phyloP scores from a whole-genome alignment of 2,329 filamentous ascomycete genomes.

The Xylaria polymorpha region DNA sequence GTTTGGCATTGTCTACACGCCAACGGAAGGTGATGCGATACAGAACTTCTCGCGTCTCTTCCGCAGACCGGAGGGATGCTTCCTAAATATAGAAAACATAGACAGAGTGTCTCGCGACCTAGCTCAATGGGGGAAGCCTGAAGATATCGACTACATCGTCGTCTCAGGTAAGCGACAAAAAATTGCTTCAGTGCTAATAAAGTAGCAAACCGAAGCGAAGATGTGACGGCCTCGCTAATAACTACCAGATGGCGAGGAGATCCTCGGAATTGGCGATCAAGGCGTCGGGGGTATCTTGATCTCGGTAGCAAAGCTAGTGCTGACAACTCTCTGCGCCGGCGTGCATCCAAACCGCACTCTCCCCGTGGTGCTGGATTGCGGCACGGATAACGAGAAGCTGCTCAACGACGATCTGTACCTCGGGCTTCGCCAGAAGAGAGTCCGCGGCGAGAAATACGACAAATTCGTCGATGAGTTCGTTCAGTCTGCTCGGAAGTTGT shows the following conservation, averaged over 20 bases:
- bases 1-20: conserved; percentile 91
- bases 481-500: conserved; percentile 72
- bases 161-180: conserved; percentile 71
- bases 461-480: conserved; percentile 82
- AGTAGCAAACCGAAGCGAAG: not conserved
- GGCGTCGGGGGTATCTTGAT: conserved; percentile 88
- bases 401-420: conserved; percentile 83
- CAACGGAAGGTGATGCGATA: conserved; percentile 90
- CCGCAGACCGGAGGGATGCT: conserved; percentile 82
- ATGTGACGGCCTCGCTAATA: conserved; percentile 36
- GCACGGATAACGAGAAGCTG: conserved; percentile 82
- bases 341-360: conserved; percentile 82
- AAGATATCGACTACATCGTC: conserved; percentile 89
- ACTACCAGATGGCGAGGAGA: conserved; percentile 69
- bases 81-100: conserved; percentile 77
- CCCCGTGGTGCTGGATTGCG: conserved; percentile 86
- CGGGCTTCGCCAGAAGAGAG: conserved; percentile 74
- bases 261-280: conserved; percentile 90
- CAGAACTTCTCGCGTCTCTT: conserved; percentile 85
- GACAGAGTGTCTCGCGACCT: conserved; percentile 74
- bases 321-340: conserved; percentile 88
- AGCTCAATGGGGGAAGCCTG: conserved; percentile 72
- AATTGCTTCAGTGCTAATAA: not conserved
- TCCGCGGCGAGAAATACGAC: conserved; percentile 79
- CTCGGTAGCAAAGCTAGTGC: conserved; percentile 82